phyloP scores from a whole-genome alignment of 2,329 filamentous ascomycete genomes.

The Sporothrix pseudoabietina region DNA sequence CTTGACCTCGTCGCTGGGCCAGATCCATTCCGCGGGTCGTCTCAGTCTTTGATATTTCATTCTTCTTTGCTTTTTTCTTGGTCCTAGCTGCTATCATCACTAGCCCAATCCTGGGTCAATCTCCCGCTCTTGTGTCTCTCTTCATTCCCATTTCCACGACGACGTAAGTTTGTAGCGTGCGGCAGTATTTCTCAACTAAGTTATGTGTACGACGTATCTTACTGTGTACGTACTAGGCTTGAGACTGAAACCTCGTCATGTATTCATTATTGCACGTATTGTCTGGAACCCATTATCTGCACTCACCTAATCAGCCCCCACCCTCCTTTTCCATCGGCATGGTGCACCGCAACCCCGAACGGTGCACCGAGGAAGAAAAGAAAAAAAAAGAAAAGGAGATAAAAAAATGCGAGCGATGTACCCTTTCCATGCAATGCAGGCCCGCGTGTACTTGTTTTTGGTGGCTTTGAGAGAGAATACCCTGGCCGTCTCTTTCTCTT shows the following conservation, averaged over 20 bases:
- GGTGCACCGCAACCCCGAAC: constrained; percentile 24
- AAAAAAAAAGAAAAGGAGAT: not conserved
- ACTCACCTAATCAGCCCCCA: not conserved
- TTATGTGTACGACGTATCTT: too few species aligned
- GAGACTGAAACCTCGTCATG: not conserved
- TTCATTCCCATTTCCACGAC: not conserved
- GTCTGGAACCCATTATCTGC: too few species aligned
- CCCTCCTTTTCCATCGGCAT: constrained; percentile 19
- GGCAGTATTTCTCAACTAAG: too few species aligned
- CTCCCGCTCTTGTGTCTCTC: constrained; percentile 18
- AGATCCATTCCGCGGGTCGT: not conserved
- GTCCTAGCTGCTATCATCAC: not conserved
- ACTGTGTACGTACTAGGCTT: too few species aligned
- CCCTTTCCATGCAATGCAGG: constrained; percentile 8
- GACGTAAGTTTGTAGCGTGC: not conserved
- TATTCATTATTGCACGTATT: too few species aligned
- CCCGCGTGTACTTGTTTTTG: not conserved
- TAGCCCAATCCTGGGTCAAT: constrained; percentile 19
- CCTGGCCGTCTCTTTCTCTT: not conserved
- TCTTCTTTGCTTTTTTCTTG: not conserved
- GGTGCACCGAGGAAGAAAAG: not conserved
- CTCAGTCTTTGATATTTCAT: too few species aligned
- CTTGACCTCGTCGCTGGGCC: not conserved
- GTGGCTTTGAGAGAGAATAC: not conserved
- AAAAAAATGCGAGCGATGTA: constrained; percentile 2